Evolutionary conservation across 805 yeast genomes (phyloP).

Genomic region (Lachancea sp.): DNA sequence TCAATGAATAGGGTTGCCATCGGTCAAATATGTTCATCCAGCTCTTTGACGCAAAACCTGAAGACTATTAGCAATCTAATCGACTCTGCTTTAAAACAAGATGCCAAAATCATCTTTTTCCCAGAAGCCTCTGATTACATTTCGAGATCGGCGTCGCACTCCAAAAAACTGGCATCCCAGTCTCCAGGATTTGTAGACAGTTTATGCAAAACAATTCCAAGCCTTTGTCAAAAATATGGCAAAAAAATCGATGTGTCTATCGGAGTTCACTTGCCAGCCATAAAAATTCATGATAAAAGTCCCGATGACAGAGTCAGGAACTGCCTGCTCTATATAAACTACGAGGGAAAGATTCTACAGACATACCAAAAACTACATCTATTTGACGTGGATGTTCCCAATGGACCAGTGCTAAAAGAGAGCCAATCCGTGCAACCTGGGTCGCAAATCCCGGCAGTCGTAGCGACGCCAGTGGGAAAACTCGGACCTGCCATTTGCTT

Average conservation of each 20-base stretch:
- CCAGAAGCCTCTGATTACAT: conserved; percentile 95
- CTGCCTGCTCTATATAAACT: conserved; percentile 63
- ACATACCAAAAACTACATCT: conserved; percentile 82
- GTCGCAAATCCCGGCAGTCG: conserved; percentile 42
- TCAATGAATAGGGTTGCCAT: conserved; percentile 50
- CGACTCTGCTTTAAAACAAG: conserved; percentile 50
- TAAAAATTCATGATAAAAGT: conserved; percentile 15
- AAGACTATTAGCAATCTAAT: conserved; percentile 53
- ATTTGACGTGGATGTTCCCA: conserved; percentile 74
- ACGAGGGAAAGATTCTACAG: conserved; percentile 56
- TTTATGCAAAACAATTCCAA: conserved; percentile 41
- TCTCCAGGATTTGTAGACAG: conserved; percentile 38
- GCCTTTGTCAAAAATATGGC: conserved; percentile 33
- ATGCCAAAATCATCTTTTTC: conserved; percentile 66
- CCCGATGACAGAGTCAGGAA: conserved; percentile 52
- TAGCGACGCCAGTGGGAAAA: conserved; percentile 53
- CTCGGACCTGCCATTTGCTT: conserved; percentile 76
- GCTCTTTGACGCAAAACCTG: conserved; percentile 55
- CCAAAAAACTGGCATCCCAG: conserved; percentile 51
- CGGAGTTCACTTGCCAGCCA: conserved; percentile 81
- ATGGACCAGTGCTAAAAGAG: conserved; percentile 78
- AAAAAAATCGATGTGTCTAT: conserved; percentile 60
- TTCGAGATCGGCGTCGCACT: conserved; percentile 61
- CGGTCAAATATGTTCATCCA: conserved; percentile 79
- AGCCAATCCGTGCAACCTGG: conserved; percentile 83